A percentile compares a stretch with the other conserved stretches of the same genome.
phyloP scores from a whole-genome alignment of 306 rosid species.

The Arachis hypogaea region DNA sequence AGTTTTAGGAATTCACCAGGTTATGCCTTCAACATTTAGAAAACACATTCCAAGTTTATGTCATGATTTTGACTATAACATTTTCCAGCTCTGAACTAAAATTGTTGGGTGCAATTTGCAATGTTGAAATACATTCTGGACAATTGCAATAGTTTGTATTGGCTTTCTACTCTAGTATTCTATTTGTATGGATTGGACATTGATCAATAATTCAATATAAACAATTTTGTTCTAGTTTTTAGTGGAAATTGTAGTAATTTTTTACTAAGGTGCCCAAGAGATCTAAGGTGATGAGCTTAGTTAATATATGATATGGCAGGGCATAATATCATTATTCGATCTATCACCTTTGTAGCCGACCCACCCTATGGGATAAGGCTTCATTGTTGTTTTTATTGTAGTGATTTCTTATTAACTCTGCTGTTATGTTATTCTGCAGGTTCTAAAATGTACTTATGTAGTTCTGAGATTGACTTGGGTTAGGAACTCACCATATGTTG shows the following conservation, averaged over 20 bases:
- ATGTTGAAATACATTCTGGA: not conserved
- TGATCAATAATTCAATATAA: slow-evolving; percentile 9
- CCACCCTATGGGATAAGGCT: too few relatives aligned
- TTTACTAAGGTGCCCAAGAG: not conserved
- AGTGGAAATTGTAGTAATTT: slow-evolving; percentile 4
- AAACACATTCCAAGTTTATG: slow-evolving; percentile 11
- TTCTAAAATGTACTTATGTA: slow-evolving; percentile 61
- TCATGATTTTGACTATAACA: slow-evolving; percentile 11
- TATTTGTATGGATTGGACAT: slow-evolving; percentile 23
- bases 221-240: slow-evolving; percentile 24
- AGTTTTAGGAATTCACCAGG: slow-evolving; percentile 26
- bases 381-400: not conserved
- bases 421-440: slow-evolving; percentile 52
- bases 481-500: slow-evolving; percentile 75
- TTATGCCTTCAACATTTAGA: slow-evolving; percentile 15
- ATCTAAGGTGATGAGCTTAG: too few relatives aligned
- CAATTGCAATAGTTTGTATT: slow-evolving; percentile 10
- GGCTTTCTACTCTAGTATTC: slow-evolving; percentile 23
- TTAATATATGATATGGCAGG: too few relatives aligned
- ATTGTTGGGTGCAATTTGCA: slow-evolving; percentile 19
- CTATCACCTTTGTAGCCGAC: too few relatives aligned
- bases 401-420: slow-evolving; percentile 17
- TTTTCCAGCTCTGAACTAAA: slow-evolving; percentile 14
- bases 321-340: too few relatives aligned
- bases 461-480: slow-evolving; percentile 83